Evolutionary conservation across 768 basidiomycete species (phyloP), one percentile per base, ranked within the genome.

Genomic region (Candolleomyces aberdarensis): DNA sequence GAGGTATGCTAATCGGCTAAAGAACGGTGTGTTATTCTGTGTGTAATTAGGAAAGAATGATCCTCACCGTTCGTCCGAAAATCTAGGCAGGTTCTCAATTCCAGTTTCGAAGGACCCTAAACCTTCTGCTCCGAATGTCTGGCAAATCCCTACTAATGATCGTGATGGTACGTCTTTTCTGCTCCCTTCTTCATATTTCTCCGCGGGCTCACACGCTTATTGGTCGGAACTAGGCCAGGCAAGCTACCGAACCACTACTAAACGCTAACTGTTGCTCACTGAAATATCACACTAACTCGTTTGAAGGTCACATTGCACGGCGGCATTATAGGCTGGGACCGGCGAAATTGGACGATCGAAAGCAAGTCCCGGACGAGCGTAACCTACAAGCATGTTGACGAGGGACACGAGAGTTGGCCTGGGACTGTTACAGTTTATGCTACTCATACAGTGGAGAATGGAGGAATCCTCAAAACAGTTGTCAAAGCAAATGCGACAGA

Each of bases 261-360:
- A 36, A 36, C 36, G 36, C 36, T 36, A 36, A 8, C 6, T 7
- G 11, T 8, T 36, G 36, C 11, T 36, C 39, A 31, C 53, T n/a
- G n/a, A 9, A 17, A 6, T 15, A 32, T 40, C n/a, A 20, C 26
- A 47, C 46, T n/a, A 5, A 40, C 57, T 15, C 19, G 31, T 56
- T 68, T 67, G 68, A 10, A 78, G 69, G 80, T 82, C 39, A 84
- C 83, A 1, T 72, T 86, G 1, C 85, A 86, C 66, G 85, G 85
- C 0, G 84, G 85, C 1, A 76, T 77, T 17, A 71, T 75, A 56
- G 85, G 85, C 19, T 87, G 80, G 78, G 86, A 86, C 65, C 76
- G 79, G 15, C 78, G 80, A 7, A 81, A 80, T 69, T 86, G 85
- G 84, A 83, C 78, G 2, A 61, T 84, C 6, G 76, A 78, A 0